Conservation (phyloP, 2,329 filamentous ascomycete genomes). For the Colletotrichum noveboracense region DNA sequence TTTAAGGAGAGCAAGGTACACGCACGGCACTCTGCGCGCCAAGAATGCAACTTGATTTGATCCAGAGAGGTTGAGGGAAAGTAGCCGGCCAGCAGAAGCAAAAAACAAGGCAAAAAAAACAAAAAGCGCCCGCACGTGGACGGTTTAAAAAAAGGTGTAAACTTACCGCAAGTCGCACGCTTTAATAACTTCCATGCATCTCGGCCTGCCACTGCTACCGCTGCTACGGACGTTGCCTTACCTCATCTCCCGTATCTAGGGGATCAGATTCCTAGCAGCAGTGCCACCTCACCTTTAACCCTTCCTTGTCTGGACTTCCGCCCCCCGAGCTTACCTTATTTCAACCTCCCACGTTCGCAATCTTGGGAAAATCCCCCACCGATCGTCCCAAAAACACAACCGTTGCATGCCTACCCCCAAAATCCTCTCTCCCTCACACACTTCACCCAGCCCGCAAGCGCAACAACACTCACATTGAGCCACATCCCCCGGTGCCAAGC, state of each 20-base stretch:
- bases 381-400: background rate
- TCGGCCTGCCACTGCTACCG: constrained; percentile 1
- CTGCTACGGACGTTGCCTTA: constrained; percentile 12
- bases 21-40: background rate
- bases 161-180: background rate
- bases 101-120: background rate
- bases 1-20: background rate
- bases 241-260: constrained; percentile 22
- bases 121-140: background rate
- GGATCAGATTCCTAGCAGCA: constrained; percentile 20
- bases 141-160: constrained; percentile 6
- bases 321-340: constrained; percentile 22
- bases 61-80: background rate
- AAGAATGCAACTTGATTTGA: background rate
- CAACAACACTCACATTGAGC: background rate
- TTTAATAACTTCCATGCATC: constrained; percentile 5
- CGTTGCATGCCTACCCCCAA: background rate
- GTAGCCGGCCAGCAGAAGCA: background rate
- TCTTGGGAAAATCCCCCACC: constrained; percentile 3
- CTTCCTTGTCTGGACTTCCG: constrained; percentile 9
- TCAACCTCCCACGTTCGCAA: constrained; percentile 21
- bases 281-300: constrained; percentile 19
- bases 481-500: background rate
- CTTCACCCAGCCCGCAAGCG: background rate
- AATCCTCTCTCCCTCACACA: constrained; percentile 3